phyloP scores from a whole-genome alignment of 2,329 filamentous ascomycete species.

The Aquanectria penicillioides region DNA sequence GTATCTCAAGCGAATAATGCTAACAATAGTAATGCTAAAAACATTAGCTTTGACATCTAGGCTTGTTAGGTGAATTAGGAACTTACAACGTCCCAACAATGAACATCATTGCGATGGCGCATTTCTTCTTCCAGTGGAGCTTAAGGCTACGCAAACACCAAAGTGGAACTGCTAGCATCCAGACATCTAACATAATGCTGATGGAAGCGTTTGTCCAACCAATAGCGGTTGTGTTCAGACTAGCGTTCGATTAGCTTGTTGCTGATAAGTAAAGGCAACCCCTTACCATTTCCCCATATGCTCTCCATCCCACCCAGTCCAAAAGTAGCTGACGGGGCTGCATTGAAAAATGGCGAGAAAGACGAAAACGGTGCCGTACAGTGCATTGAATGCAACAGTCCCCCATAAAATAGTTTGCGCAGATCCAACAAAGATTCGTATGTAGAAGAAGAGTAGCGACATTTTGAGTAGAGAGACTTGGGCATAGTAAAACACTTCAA shows the following conservation, averaged over 20 bases:
- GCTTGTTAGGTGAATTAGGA: background rate
- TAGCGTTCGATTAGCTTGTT: constrained; percentile 36
- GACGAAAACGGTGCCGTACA: constrained; percentile 51
- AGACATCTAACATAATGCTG: constrained; percentile 59
- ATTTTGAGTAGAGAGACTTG: constrained; percentile 56
- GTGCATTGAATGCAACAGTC: constrained; percentile 48
- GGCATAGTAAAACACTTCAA: constrained; percentile 54
- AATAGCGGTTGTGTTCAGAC: constrained; percentile 56
- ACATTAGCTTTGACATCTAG: background rate
- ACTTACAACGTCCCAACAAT: constrained; percentile 52
- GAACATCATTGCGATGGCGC: constrained; percentile 56
- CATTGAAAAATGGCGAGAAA: constrained; percentile 57
- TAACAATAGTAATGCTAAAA: constrained; percentile 41
- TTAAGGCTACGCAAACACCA: constrained; percentile 50
- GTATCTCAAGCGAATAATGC: constrained; percentile 40
- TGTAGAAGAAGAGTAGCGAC: constrained; percentile 61
- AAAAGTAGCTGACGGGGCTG: constrained; percentile 57
- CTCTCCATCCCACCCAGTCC: constrained; percentile 61
- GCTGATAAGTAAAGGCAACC: background rate
- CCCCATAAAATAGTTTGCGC: constrained; percentile 51
- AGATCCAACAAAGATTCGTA: constrained; percentile 57
- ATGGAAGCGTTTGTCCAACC: constrained; percentile 59
- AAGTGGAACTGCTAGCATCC: constrained; percentile 59
- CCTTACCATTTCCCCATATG: constrained; percentile 45
- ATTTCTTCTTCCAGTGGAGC: constrained; percentile 55